Conservation (phyloP, 2,329 filamentous ascomycete genomes). For the Trichoderma simmonsii region DNA sequence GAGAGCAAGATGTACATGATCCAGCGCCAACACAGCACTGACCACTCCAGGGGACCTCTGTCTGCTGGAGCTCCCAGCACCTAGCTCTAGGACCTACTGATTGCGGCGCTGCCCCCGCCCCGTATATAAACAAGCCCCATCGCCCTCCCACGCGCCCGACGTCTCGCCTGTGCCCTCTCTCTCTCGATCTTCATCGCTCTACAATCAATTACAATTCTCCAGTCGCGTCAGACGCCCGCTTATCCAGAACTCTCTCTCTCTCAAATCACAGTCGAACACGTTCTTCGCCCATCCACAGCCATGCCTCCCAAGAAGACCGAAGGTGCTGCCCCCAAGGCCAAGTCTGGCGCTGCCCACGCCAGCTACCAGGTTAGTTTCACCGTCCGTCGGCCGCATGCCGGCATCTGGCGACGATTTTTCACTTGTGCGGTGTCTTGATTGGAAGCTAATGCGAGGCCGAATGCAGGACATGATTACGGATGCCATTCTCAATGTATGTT, state of each 20-base stretch:
- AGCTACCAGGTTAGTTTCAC: conserved; percentile 55
- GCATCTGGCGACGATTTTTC: conserved; percentile 11
- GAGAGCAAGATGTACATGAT: background rate
- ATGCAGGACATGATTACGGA: conserved; percentile 61
- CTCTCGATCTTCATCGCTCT: conserved; percentile 33
- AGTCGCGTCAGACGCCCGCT: conserved; percentile 24
- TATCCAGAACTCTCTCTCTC: conserved; percentile 24
- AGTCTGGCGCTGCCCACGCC: conserved; percentile 49
- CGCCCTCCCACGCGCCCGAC: conserved; percentile 51
- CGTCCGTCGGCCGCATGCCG: background rate
- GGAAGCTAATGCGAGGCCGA: conserved; percentile 24
- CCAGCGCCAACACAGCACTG: background rate
- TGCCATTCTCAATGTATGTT: conserved; percentile 58
- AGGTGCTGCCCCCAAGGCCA: conserved; percentile 41
- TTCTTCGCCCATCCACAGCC: conserved; percentile 28
- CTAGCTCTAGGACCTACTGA: conserved; percentile 42
- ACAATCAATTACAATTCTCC: conserved; percentile 12
- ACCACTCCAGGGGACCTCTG: background rate
- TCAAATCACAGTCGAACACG: conserved; percentile 24
- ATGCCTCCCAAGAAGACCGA: conserved; percentile 62
- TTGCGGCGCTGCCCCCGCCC: conserved; percentile 55
- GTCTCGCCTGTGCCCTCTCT: conserved; percentile 30
- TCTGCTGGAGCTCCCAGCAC: background rate
- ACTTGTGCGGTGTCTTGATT: background rate
- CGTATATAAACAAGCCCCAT: conserved; percentile 59